phyloP scores from a whole-genome alignment of 176 grass and related monocot genomes.

The Phoenix dactylifera region DNA sequence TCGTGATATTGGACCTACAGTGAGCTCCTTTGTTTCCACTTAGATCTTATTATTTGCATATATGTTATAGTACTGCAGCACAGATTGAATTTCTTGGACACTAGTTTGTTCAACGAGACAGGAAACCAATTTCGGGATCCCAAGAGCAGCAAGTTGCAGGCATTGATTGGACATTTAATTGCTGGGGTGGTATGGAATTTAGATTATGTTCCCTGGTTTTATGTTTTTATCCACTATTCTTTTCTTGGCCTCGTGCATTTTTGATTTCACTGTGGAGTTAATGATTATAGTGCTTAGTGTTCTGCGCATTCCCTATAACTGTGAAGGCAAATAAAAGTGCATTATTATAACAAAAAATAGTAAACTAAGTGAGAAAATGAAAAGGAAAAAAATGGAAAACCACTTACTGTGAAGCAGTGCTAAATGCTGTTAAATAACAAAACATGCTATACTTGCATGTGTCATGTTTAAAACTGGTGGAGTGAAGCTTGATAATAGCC shows the following conservation, averaged over 20 bases:
- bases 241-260: not conserved
- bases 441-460: too few species aligned
- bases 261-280: too few species aligned
- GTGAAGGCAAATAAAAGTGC: too few species aligned
- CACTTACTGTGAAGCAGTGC: too few species aligned
- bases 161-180: constrained; percentile 96
- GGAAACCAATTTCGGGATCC: constrained; percentile 9
- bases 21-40: constrained; percentile 15
- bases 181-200: constrained; percentile 75
- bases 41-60: constrained; percentile 6
- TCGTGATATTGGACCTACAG: constrained; percentile 87
- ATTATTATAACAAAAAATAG: too few species aligned
- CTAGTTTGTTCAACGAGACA: constrained; percentile 52
- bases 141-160: constrained; percentile 47
- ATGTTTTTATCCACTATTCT: not conserved
- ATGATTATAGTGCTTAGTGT: too few species aligned
- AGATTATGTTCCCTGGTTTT: not conserved
- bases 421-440: too few species aligned
- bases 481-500: too few species aligned
- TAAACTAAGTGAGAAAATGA: too few species aligned
- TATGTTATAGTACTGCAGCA: not conserved
- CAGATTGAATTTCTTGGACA: not conserved
- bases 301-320: too few species aligned
- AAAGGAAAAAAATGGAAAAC: too few species aligned
- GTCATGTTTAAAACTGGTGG: too few species aligned